Conservation (phyloP, 371 early-diverging fungal species). For the Mortierella sp. region DNA sequence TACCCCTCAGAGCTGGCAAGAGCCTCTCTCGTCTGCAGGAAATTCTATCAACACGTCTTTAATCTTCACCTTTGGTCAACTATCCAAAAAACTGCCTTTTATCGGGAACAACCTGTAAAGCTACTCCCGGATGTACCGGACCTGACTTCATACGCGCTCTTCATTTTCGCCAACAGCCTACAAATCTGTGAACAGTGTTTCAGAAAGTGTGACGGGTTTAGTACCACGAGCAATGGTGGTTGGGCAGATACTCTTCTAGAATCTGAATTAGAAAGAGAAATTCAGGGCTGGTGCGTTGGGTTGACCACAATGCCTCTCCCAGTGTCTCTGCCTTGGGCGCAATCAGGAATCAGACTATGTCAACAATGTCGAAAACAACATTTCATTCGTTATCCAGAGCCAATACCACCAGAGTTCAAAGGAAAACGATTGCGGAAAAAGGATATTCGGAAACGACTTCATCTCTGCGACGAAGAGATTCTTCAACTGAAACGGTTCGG, state of each 20-base stretch:
- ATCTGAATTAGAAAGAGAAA: background rate
- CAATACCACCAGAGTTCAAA: background rate
- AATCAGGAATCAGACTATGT: slow-evolving; percentile 7
- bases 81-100: slow-evolving; percentile 1
- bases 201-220: background rate
- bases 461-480: slow-evolving; percentile 11
- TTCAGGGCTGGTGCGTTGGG: background rate
- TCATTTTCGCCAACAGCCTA: slow-evolving; percentile 13
- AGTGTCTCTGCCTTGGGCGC: slow-evolving; percentile 15
- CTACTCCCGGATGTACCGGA: slow-evolving; percentile 1
- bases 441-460: background rate
- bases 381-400: slow-evolving; percentile 5
- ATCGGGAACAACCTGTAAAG: background rate
- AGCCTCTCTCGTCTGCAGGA: slow-evolving; percentile 1
- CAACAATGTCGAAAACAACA: slow-evolving; percentile 3
- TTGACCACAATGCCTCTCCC: slow-evolving; percentile 3
- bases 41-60: slow-evolving; percentile 7
- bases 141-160: slow-evolving; percentile 11
- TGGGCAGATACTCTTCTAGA: background rate
- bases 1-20: slow-evolving; percentile 24
- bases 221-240: background rate
- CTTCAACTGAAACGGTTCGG: slow-evolving; percentile 11
- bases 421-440: slow-evolving; percentile 7
- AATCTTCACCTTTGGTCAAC: slow-evolving; percentile 10
- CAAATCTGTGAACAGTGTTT: slow-evolving; percentile 26